Percentiles rank a stretch among this genome's conserved stretches.
phyloP scores from a whole-genome alignment of 805 yeast species.

The Starmerella scarabaei region DNA sequence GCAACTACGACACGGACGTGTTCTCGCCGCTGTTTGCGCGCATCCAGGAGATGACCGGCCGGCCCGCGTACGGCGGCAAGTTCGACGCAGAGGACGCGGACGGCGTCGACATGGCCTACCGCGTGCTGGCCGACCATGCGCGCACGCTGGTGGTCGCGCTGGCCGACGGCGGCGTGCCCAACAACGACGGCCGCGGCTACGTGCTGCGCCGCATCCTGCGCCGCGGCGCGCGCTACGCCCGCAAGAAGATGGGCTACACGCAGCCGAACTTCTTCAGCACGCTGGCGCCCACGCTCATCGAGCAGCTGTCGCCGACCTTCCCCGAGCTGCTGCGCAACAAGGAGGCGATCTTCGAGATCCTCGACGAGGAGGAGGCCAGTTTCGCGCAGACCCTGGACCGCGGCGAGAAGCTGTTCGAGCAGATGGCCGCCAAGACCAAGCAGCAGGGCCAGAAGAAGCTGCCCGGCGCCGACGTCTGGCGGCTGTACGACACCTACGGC shows the following conservation, averaged over 20 bases:
- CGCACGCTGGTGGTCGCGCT: slow-evolving; percentile 93
- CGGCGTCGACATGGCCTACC: slow-evolving; percentile 94
- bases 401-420: slow-evolving; percentile 93
- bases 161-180: slow-evolving; percentile 98
- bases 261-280: slow-evolving; percentile 88
- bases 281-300: slow-evolving; percentile 84
- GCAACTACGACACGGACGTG: slow-evolving; percentile 96
- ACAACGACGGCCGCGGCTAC: slow-evolving; percentile 97
- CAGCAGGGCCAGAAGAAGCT: slow-evolving; percentile 61
- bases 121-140: slow-evolving; percentile 97
- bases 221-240: slow-evolving; percentile 94
- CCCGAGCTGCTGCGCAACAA: slow-evolving; percentile 76
- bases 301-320: slow-evolving; percentile 74
- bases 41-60: slow-evolving; percentile 88
- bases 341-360: slow-evolving; percentile 68
- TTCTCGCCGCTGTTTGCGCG: slow-evolving; percentile 75
- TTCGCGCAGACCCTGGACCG: slow-evolving; percentile 92
- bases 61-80: slow-evolving; percentile 79
- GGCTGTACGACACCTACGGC: slow-evolving; percentile 95
- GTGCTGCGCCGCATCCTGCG: slow-evolving; percentile 93
- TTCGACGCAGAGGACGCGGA: slow-evolving; percentile 87
- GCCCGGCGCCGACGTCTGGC: slow-evolving; percentile 94
- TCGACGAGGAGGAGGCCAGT: slow-evolving; percentile 91
- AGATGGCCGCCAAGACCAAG: slow-evolving; percentile 74
- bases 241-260: slow-evolving; percentile 92